Evolutionary conservation across 2,329 filamentous ascomycete species (phyloP).

Genomic region (Nannizzia gypsea): DNA sequence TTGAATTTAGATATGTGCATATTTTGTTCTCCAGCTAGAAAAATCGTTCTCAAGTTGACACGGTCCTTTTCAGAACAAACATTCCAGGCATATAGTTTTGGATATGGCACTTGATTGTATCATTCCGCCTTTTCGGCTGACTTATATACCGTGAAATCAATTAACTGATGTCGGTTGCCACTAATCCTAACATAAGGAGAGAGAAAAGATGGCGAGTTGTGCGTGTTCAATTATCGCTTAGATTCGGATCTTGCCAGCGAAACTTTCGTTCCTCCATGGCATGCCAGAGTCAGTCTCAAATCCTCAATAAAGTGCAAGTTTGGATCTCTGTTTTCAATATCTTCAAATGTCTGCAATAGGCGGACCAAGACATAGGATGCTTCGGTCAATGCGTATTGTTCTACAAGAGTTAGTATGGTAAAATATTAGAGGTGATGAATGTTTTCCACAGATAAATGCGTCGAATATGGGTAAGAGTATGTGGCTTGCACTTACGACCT

Average conservation of each 20-base stretch:
- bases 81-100: too few species aligned
- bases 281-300: conserved; percentile 10
- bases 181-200: too few species aligned
- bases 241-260: conserved; percentile 7
- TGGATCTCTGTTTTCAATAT: conserved; percentile 13
- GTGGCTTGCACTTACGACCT: conserved; percentile 9
- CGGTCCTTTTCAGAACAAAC: too few species aligned
- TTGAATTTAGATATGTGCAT: too few species aligned
- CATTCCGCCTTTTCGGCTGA: too few species aligned
- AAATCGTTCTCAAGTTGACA: too few species aligned
- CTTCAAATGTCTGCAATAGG: conserved; percentile 25
- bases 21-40: too few species aligned
- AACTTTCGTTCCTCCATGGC: conserved; percentile 8
- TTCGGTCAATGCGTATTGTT: conserved; percentile 49
- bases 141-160: too few species aligned
- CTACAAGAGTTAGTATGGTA: background rate
- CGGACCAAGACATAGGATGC: conserved; percentile 41
- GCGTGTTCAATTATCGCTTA: background rate
- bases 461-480: background rate
- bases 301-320: conserved; percentile 9
- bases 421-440: background rate
- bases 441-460: background rate
- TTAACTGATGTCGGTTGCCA: too few species aligned
- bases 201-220: too few species aligned
- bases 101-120: too few species aligned